Percentiles rank a stretch among this genome's conserved stretches.
phyloP scores from a whole-genome alignment of 164 flowering plant species.

The Tinospora cordifolia region DNA sequence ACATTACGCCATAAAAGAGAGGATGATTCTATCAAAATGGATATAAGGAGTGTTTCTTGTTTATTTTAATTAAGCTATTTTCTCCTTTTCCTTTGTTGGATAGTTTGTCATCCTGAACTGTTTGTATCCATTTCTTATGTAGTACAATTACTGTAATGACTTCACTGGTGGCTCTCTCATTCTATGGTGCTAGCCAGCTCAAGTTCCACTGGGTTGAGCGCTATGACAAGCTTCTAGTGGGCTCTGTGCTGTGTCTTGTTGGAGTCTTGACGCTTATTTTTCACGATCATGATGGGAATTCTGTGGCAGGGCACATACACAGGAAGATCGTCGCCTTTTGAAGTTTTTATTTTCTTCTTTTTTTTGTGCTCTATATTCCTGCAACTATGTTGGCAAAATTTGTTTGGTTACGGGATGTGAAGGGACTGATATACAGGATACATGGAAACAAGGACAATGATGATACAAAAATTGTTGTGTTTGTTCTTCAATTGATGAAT shows the following conservation, averaged over 20 bases:
- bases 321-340: no score
- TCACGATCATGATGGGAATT: no score
- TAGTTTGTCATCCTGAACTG: not conserved
- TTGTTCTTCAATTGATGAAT: no score
- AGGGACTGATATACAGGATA: no score
- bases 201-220: constrained; percentile 97
- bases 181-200: constrained; percentile 94
- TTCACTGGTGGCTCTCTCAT: constrained; percentile 91
- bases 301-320: no score
- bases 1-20: not conserved
- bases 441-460: no score
- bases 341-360: no score
- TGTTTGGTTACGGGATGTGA: no score
- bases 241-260: constrained; percentile 83
- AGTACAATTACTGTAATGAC: constrained; percentile 96
- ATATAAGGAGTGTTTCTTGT: not conserved
- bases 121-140: constrained; percentile 22
- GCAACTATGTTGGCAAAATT: no score
- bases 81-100: not conserved
- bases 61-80: not conserved
- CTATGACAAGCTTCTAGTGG: constrained; percentile 93
- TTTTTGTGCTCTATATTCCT: no score
- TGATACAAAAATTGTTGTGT: no score
- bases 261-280: constrained; percentile 81
- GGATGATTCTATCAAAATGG: not conserved